Base-by-base conservation (phyloP, 2,329 filamentous ascomycete species). In the Paraconiothyrium brasiliense region DNA sequence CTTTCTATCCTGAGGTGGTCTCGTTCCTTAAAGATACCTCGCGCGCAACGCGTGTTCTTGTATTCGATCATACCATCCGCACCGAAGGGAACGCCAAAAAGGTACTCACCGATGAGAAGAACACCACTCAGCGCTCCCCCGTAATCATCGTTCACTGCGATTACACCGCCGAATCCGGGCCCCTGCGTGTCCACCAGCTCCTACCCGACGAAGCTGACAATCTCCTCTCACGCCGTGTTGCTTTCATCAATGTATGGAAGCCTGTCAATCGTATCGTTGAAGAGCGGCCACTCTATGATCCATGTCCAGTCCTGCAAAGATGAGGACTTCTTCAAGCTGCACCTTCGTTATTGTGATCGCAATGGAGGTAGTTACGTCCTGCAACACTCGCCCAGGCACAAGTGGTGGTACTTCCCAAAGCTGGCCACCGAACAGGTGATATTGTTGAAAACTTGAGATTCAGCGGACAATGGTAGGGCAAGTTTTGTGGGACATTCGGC, bases 221-320 rank as follows among this genome's bases (percentile, higher is more conserved):
- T 30, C 76, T 85, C 0, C 75, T 84, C 6, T 71, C 77, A 20
- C 78, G 80, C 5, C 80, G 83, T 7, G 78, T 81, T 56, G 81
- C 83, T 34, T 84, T 85, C 61, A 80, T 84, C 71, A 85, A 85
- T 57, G 81, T 85, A 37, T 85, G 83, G 83, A 82, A 84, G 30
- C 83, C 83, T 0, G 77, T 85, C 24, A 67, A 67, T 3, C 67
- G 68, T 50, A 58, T 77, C 11, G 79, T 81, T 27, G 76, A 80
- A 63, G 79, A 81, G 58, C 74, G 76, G 13, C 79, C 79, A 1
- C 68, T 81, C 7, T 9, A 80, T 81, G 78, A 80, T 77, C 64
- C 78, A 81, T 51, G 76, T 78, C 27, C 67, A 68, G 20, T 75
- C 77, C 7, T 75, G 77, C 35, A 68, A 73, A 5, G 63, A 71